Percentiles rank a stretch among this genome's conserved stretches.
phyloP scores from a whole-genome alignment of 768 basidiomycete species.

The Trametes villosa region DNA sequence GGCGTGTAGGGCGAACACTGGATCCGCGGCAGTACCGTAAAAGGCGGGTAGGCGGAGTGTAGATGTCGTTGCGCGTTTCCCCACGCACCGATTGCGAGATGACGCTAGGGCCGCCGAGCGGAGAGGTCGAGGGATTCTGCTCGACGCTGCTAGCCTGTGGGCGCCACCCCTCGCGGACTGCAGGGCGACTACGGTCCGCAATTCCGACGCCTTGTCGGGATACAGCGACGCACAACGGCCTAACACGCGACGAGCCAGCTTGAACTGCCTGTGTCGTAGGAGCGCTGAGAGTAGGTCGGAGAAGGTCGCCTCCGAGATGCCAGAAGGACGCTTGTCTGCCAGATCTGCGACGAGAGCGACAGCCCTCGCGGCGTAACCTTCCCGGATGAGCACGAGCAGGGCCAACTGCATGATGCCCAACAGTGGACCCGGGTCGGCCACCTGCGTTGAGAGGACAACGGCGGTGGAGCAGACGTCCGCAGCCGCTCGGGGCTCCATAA shows the following conservation, averaged over 20 bases:
- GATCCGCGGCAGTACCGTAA: neutral
- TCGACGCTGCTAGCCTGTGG: neutral
- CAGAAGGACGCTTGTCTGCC: constrained; percentile 36
- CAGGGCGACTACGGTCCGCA: constrained; percentile 39
- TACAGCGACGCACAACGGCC: constrained; percentile 25
- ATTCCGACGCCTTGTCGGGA: constrained; percentile 29
- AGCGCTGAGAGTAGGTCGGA: constrained; percentile 42
- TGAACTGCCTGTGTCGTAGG: constrained; percentile 45
- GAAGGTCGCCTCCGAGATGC: constrained; percentile 47
- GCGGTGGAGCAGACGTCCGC: too few relatives aligned
- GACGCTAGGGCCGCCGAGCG: neutral
- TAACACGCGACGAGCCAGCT: constrained; percentile 39
- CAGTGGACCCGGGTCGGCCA: neutral
- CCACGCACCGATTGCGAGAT: neutral
- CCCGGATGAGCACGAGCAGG: constrained; percentile 8
- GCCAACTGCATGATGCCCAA: neutral
- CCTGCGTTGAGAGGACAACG: neutral
- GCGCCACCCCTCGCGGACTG: constrained; percentile 3
- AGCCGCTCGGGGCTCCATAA: constrained; percentile 3
- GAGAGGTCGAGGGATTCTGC: neutral
- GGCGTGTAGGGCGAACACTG: constrained; percentile 36
- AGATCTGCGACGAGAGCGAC: constrained; percentile 48
- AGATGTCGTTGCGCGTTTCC: neutral
- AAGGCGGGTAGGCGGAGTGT: neutral
- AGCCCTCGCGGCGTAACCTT: constrained; percentile 38